phyloP scores from a whole-genome alignment of 1,284 basidiomycete genomes.

The Schizophyllum commune region DNA sequence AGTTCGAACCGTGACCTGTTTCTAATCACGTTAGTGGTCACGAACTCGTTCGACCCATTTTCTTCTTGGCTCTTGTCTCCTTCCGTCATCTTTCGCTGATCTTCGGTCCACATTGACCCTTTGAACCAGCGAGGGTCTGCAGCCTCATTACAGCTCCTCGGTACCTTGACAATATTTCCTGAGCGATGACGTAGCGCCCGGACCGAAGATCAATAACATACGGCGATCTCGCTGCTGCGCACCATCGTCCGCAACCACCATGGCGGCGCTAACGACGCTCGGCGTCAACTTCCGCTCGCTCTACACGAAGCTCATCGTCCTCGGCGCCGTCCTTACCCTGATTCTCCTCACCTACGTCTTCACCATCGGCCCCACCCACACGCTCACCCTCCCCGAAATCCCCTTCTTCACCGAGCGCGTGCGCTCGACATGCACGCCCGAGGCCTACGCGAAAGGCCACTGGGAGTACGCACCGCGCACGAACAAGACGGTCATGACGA shows the following conservation, averaged over 20 bases:
- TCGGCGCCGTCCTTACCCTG: not conserved
- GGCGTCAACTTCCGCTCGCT: not conserved
- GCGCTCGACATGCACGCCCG: conserved; percentile 28
- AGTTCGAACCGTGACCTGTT: too few relatives aligned
- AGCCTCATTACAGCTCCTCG: too few relatives aligned
- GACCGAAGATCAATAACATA: too few relatives aligned
- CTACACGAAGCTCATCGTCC: not conserved
- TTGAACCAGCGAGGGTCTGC: too few relatives aligned
- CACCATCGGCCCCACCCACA: not conserved
- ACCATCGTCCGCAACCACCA: not conserved
- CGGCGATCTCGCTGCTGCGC: too few relatives aligned
- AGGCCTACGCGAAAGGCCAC: conserved; percentile 32
- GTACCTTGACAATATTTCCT: too few relatives aligned
- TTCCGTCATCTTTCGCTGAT: too few relatives aligned
- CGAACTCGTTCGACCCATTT: too few relatives aligned
- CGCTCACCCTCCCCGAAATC: not conserved
- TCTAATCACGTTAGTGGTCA: too few relatives aligned
- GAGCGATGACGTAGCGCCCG: too few relatives aligned
- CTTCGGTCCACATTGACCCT: too few relatives aligned
- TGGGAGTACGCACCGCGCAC: conserved; percentile 34
- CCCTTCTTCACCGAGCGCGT: not conserved
- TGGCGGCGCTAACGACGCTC: not conserved
- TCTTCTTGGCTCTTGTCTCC: too few relatives aligned
- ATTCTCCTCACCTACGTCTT: not conserved
- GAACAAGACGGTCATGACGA: conserved; percentile 26